Percentiles rank a stretch among this genome's conserved stretches.
Conservation (phyloP, 106 monocot species). For the Phalaenopsis equestris region DNA sequence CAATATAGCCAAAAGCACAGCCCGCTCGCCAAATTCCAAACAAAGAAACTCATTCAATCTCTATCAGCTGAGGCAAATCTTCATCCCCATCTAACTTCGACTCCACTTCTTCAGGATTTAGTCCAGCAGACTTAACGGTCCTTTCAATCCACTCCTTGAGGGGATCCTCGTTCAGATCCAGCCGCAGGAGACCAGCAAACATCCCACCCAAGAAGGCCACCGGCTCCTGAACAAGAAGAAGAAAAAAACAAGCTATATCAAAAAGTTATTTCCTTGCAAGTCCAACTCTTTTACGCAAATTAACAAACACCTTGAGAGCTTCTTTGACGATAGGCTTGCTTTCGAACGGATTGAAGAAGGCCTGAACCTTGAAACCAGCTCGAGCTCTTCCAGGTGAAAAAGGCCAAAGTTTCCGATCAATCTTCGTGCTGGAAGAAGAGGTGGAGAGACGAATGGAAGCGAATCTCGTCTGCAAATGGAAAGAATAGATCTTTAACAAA, state of each 20-base stretch:
- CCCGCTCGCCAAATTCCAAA: background rate
- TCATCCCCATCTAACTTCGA: constrained; percentile 21
- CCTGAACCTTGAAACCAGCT: constrained; percentile 4
- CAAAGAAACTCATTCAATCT: constrained; percentile 57
- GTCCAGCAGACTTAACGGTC: constrained; percentile 67
- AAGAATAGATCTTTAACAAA: background rate
- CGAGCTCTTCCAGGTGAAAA: constrained; percentile 5
- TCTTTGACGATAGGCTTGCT: constrained; percentile 69
- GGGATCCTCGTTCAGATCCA: constrained; percentile 89
- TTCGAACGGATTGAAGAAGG: constrained; percentile 64
- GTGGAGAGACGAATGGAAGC: background rate
- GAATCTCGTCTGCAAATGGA: constrained; percentile 13
- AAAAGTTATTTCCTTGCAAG: background rate
- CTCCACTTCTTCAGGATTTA: constrained; percentile 31
- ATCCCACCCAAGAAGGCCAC: constrained; percentile 85
- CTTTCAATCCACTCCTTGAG: constrained; percentile 73
- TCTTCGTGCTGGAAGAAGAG: background rate
- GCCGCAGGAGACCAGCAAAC: constrained; percentile 83
- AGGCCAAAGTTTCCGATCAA: background rate
- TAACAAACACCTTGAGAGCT: constrained; percentile 53
- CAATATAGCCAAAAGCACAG: background rate
- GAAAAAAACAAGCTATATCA: background rate
- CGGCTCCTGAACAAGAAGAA: constrained; percentile 52
- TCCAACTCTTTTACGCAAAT: background rate
- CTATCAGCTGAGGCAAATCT: constrained; percentile 61